Evolutionary conservation across 2,329 filamentous ascomycete species (phyloP).

Genomic region (Talaromyces sp.): DNA sequence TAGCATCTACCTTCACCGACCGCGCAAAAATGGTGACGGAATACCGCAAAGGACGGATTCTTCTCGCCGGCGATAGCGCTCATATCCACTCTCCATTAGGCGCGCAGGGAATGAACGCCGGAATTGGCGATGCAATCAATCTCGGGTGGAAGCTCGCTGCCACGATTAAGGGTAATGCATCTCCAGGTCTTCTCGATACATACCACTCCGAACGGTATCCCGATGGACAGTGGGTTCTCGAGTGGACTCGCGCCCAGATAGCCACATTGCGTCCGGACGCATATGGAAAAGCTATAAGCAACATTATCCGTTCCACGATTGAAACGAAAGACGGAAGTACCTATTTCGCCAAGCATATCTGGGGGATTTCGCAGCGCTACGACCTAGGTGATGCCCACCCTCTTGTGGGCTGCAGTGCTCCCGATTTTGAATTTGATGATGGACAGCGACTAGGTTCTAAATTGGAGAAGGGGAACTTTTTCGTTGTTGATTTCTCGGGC

Average conservation of each 20-base stretch:
- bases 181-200: conserved; percentile 36
- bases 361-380: conserved; percentile 30
- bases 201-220: conserved; percentile 44
- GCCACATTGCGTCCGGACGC: conserved; percentile 22
- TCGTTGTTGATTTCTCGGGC: conserved; percentile 10
- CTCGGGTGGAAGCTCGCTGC: conserved; percentile 52
- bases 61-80: conserved; percentile 15
- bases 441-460: conserved; percentile 23
- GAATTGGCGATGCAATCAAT: conserved; percentile 52
- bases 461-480: conserved; percentile 20
- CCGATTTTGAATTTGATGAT: conserved; percentile 25
- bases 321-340: conserved; percentile 3
- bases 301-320: neutral
- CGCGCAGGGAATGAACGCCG: conserved; percentile 23
- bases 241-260: conserved; percentile 34
- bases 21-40: conserved; percentile 3
- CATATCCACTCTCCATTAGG: conserved; percentile 16
- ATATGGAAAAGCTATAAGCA: conserved; percentile 16
- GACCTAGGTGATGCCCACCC: conserved; percentile 20
- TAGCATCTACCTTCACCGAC: conserved; percentile 5
- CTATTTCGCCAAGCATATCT: conserved; percentile 21
- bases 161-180: conserved; percentile 30
- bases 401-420: conserved; percentile 30
- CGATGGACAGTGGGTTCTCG: conserved; percentile 22
- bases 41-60: conserved; percentile 15